Base-by-base conservation (phyloP, 2,329 filamentous ascomycete genomes). In the Penicillium sp. region DNA sequence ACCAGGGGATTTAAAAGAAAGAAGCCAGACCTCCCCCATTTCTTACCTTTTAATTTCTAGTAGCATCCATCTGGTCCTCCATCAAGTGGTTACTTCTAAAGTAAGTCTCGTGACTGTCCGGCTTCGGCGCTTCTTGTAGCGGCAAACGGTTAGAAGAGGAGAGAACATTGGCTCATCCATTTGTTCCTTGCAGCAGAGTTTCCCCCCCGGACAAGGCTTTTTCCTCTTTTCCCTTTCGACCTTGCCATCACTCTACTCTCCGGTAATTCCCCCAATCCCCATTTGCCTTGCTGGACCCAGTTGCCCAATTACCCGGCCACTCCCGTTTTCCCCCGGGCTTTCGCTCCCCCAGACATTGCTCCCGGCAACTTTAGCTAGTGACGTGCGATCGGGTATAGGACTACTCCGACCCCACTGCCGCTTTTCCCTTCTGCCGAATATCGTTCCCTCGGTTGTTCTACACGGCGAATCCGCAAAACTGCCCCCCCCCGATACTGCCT, bases 381-480 rank as follows among this genome's bases (percentile, higher is more conserved):
- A 50, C 48, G 48, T 50, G 48, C 35, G 48, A 50, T 41, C 48
- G 48, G 48, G 48, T 16, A 50, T 50, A 50, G 44, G 44, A 48
- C 43, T 43, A 35, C 19, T 43, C 43, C 59, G 60, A 65, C 43
- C 14, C 43, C 43, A 45, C 43, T 33, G 50, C 50, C 33, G 52
- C 52, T 16, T 57, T 62, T 72, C 71, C 71, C 65, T 73, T 72
- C 70, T 72, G 63, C 71, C 70, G 71, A 72, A 64, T 46, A 56
- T 59, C 64, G 60, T 66, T 67, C 63, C 70, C 68, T 73, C 70
- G 70, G 69, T 65, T 72, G 69, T 63, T 61, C 45, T 44, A 53
- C 46, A 50, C 55, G 51, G 56, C 55, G 53, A 52, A 13, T 31
- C 45, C 27, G 49, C 55, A 41, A 46, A 48, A 49, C 49, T 52